Evolutionary conservation across 176 grass and related monocot species (phyloP), one percentile per base, ranked within the genome.

Genomic region (Hsuehochloa calcarea): DNA sequence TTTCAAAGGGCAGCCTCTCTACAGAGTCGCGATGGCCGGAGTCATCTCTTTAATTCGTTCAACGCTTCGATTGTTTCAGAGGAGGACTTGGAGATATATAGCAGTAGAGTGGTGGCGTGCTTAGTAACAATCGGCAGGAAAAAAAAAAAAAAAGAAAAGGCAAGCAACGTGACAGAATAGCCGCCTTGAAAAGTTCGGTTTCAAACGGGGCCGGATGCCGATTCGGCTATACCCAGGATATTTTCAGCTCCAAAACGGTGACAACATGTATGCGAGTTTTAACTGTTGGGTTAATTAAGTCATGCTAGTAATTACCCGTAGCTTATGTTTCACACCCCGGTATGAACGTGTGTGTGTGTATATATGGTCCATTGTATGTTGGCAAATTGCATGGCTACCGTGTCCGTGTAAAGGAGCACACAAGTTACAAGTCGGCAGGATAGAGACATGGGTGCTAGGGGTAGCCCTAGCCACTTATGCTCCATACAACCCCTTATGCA

Each of bases 1-100:
- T 17, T 68, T n/a, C 78, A 19, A 68, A 6, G 46, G 46, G 64
- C 46, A 10, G 63, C 0, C 72, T 15, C 17, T 56, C 37, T 22
- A 25, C 41, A 70, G 58, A 35, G 79, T 49, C 70, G n/a, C 22
- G 20, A 27, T 23, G 19, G 19, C 37, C 6, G 58, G 65, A 17
- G 29, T 19, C 77, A 68, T 63, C 65, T 38, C 37, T 3, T 22
- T 51, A 66, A 27, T 35, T 45, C 27, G 67, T 83, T 68, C 84
- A 84, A 84, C 80, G 27, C n/a, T 68, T n/a, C 17, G 68, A 87
- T 79, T 17, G 22, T 87, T 84, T 84, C 85, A 72, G 80, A 78
- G 39, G 20, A 31, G 0, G 81, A 72, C 70, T 69, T 56, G n/a
- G 64, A 9, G n/a, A 82, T 78, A 77, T 88, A 91, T 91, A 91